phyloP scores from a whole-genome alignment of 768 basidiomycete species.

The Tylopilus balloui region DNA sequence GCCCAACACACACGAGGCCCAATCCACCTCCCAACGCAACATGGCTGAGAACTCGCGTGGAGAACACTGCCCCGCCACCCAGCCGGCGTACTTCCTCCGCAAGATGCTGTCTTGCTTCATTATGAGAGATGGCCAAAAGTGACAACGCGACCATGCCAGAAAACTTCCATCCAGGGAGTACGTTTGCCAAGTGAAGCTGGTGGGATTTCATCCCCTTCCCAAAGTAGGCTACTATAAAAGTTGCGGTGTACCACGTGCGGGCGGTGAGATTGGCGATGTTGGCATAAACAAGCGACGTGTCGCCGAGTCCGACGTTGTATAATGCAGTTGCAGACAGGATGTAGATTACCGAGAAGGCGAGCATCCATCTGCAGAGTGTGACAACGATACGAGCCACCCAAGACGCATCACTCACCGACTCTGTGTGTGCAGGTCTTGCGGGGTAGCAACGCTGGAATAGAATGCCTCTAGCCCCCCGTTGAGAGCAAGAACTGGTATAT shows the following conservation, averaged over 20 bases:
- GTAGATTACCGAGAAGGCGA: slow-evolving; percentile 68
- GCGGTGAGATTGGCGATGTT: slow-evolving; percentile 65
- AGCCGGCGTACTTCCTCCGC: slow-evolving; percentile 9
- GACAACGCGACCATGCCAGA: slow-evolving; percentile 21
- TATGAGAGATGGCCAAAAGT: slow-evolving; percentile 17
- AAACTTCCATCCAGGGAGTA: slow-evolving; percentile 29
- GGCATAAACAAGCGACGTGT: slow-evolving; percentile 69
- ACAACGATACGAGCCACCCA: background rate
- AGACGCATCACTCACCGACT: slow-evolving; percentile 43
- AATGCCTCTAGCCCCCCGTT: slow-evolving; percentile 95
- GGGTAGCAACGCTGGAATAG: slow-evolving; percentile 70
- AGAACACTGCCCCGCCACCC: slow-evolving; percentile 22
- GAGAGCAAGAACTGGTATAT: slow-evolving; percentile 83
- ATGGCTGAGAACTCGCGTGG: slow-evolving; percentile 19
- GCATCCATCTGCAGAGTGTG: slow-evolving; percentile 57
- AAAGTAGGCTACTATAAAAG: slow-evolving; percentile 51
- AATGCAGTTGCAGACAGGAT: slow-evolving; percentile 47
- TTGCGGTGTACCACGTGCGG: slow-evolving; percentile 57
- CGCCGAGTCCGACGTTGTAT: slow-evolving; percentile 50
- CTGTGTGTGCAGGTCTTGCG: slow-evolving; percentile 63
- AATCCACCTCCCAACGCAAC: slow-evolving; percentile 25
- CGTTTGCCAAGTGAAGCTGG: slow-evolving; percentile 10
- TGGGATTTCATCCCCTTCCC: slow-evolving; percentile 12
- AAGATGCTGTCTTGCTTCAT: slow-evolving; percentile 16
- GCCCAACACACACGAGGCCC: slow-evolving; percentile 23